These are phyloP conservation scores for Parathielavia hyrcaniae DNA, from an alignment of 495 filamentous ascomycete species.

Conservation along the genomic window DNA sequence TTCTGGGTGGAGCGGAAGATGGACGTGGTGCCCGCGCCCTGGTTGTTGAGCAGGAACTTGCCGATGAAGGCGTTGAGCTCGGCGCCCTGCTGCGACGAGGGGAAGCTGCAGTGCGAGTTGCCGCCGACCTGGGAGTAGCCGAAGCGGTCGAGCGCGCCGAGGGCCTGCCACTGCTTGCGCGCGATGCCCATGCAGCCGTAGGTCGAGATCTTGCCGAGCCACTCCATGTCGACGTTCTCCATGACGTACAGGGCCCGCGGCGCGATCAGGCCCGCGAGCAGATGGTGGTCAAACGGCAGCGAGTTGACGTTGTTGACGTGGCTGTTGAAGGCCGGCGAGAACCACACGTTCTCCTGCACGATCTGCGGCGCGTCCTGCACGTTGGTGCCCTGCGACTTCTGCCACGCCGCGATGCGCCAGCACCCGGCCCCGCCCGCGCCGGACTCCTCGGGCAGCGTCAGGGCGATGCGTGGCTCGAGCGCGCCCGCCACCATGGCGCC, in stretches of 20 bases:
- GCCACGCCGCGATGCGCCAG: constrained; percentile 45
- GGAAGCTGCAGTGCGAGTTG: constrained; percentile 52
- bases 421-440: constrained; percentile 47
- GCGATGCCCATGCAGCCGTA: constrained; percentile 53
- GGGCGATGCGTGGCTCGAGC: constrained; percentile 45
- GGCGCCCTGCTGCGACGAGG: constrained; percentile 35
- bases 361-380: constrained; percentile 48
- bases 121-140: constrained; percentile 49
- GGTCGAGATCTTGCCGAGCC: constrained; percentile 46
- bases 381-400: constrained; percentile 41
- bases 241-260: constrained; percentile 45
- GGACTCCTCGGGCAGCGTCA: constrained; percentile 49
- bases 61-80: constrained; percentile 50
- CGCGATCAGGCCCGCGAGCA: constrained; percentile 43
- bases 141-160: constrained; percentile 44
- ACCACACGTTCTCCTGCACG: constrained; percentile 49
- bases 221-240: constrained; percentile 50
- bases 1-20: constrained; percentile 22
- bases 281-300: constrained; percentile 48
- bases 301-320: constrained; percentile 36
- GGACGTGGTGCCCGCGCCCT: constrained; percentile 19
- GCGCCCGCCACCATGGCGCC: constrained; percentile 49
- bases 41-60: constrained; percentile 44
- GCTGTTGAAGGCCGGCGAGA: constrained; percentile 39
- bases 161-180: constrained; percentile 45